Evolutionary conservation across 176 grass and related monocot genomes (phyloP).

Genomic region (Olyra latifolia): DNA sequence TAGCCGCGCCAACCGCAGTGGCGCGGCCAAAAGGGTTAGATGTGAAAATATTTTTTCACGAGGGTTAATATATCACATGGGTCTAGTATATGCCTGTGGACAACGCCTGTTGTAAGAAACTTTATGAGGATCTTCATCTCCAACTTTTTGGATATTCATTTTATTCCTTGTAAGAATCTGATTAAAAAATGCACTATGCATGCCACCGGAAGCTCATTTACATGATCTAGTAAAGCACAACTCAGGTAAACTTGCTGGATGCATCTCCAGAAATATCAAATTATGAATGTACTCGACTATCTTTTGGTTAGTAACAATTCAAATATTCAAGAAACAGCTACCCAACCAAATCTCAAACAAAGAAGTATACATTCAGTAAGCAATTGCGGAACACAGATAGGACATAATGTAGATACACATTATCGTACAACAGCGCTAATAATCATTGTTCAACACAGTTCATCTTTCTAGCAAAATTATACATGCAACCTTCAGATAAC

Average conservation of each 20-base stretch:
- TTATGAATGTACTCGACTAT: neutral
- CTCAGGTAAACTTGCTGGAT: neutral
- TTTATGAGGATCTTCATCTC: neutral
- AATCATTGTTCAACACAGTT: neutral
- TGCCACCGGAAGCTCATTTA: neutral
- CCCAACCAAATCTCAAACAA: neutral
- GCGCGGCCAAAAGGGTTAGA: too few relatives aligned
- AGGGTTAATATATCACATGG: too few relatives aligned
- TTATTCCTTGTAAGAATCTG: neutral
- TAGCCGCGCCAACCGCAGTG: too few relatives aligned
- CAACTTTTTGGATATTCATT: neutral
- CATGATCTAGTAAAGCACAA: neutral
- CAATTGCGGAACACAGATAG: neutral
- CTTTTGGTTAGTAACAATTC: neutral
- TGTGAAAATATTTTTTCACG: too few relatives aligned
- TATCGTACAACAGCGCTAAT: neutral
- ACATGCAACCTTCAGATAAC: neutral
- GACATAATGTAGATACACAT: neutral
- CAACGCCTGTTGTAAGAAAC: neutral
- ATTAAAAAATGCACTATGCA: neutral
- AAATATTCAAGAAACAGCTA: neutral
- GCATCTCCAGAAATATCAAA: neutral
- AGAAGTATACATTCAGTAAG: neutral
- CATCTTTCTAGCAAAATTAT: neutral
- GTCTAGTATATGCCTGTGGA: too few relatives aligned